These are phyloP conservation scores for Plantago ovata DNA, from an alignment of 257 asterid species.

Conservation along the genomic window DNA sequence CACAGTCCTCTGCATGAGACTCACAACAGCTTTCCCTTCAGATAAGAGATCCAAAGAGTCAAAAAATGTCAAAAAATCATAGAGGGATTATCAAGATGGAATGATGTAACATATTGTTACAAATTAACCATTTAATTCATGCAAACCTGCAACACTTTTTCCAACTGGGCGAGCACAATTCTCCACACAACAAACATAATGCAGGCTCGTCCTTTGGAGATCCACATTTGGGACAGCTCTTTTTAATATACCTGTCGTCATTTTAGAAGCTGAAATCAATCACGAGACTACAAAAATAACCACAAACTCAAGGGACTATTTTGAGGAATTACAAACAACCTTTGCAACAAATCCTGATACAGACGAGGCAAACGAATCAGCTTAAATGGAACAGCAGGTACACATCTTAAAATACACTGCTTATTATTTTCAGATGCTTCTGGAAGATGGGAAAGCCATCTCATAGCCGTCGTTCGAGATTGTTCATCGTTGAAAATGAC, in stretches of 20 bases:
- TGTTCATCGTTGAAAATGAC: conserved; percentile 47
- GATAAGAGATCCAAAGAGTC: conserved; percentile 22
- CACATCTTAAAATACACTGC: conserved; percentile 42
- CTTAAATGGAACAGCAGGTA: conserved; percentile 80
- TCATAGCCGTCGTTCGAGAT: conserved; percentile 44
- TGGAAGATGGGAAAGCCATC: conserved; percentile 64
- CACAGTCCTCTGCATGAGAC: conserved; percentile 75
- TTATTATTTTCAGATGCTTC: conserved; percentile 40
- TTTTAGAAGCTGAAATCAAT: conserved; percentile 19
- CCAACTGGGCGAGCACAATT: conserved; percentile 91
- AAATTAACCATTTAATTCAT: background rate
- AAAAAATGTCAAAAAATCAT: no score
- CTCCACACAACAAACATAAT: conserved; percentile 86
- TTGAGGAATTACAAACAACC: conserved; percentile 38
- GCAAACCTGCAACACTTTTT: conserved; percentile 87
- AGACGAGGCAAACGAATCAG: conserved; percentile 78
- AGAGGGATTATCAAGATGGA: conserved; percentile 13
- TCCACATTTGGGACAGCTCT: conserved; percentile 75
- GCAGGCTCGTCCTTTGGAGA: conserved; percentile 73
- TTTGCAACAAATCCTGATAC: conserved; percentile 89
- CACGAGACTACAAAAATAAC: conserved; percentile 12
- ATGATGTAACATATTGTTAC: no score
- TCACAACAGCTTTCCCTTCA: conserved; percentile 75
- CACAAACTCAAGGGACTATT: conserved; percentile 5
- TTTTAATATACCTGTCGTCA: conserved; percentile 67